Evolutionary conservation across 2,329 filamentous ascomycete genomes (phyloP).

Genomic region (Fusarium protoensiforme): DNA sequence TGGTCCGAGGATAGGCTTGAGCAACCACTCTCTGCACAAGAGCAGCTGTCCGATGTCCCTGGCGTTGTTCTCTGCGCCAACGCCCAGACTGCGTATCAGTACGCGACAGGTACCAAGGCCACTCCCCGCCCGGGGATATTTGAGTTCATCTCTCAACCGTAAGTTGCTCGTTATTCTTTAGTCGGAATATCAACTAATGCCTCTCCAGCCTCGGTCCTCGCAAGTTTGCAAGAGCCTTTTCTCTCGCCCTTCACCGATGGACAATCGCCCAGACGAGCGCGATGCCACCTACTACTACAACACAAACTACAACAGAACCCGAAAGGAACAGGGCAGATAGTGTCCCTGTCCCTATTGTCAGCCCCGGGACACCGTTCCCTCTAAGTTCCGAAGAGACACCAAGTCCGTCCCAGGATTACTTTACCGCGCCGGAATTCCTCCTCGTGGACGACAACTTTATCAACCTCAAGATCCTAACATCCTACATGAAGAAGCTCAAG

Average conservation of each 20-base stretch:
- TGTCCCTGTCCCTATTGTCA: not conserved
- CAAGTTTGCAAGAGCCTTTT: constrained; percentile 50
- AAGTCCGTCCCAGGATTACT: not conserved
- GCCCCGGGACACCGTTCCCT: constrained; percentile 13
- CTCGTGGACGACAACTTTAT: constrained; percentile 56
- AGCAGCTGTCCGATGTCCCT: constrained; percentile 18
- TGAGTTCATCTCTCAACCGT: constrained; percentile 54
- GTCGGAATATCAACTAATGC: not conserved
- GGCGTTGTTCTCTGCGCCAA: constrained; percentile 49
- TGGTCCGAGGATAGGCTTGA: constrained; percentile 32
- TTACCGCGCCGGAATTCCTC: constrained; percentile 39
- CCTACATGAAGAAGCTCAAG: constrained; percentile 50
- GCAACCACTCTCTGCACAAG: not conserved
- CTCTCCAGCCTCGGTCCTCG: constrained; percentile 48
- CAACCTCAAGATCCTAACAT: constrained; percentile 50
- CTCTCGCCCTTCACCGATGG: constrained; percentile 43
- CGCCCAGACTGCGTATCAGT: constrained; percentile 45
- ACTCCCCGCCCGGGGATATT: constrained; percentile 39
- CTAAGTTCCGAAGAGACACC: constrained; percentile 19
- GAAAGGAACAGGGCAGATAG: not conserved
- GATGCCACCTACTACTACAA: not conserved
- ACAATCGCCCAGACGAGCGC: constrained; percentile 23
- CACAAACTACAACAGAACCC: not conserved
- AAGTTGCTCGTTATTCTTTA: constrained; percentile 12
- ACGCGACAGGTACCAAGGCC: constrained; percentile 30